A percentile compares a stretch with the other conserved stretches of the same genome.
These are phyloP conservation scores for Rhodosporidiobolus sp. DNA, from an alignment of 768 basidiomycete species.

Conservation along the genomic window DNA sequence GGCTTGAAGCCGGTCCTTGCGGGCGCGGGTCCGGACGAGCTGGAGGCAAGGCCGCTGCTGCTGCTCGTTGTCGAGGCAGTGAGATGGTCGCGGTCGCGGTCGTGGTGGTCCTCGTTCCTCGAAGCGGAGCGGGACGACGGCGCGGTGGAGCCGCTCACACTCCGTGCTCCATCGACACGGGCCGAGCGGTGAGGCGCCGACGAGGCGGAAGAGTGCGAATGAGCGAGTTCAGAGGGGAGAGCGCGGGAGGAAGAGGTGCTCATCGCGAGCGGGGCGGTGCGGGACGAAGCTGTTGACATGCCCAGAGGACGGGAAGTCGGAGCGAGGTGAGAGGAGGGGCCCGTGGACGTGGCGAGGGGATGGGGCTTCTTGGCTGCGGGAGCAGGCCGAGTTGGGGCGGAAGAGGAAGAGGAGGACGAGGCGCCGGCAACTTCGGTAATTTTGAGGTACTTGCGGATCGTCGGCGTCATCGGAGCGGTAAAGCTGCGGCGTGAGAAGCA, in stretches of 20 bases:
- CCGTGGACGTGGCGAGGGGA: slow-evolving; percentile 11
- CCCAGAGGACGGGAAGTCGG: too few species aligned
- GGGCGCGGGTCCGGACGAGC: background rate
- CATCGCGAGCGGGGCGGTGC: background rate
- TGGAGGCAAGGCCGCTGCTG: background rate
- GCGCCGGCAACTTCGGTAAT: slow-evolving; percentile 40
- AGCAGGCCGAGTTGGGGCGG: background rate
- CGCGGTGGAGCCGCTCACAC: slow-evolving; percentile 1
- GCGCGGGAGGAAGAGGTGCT: background rate
- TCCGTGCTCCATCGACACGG: background rate
- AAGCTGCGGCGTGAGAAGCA: slow-evolving; percentile 43
- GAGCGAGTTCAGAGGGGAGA: background rate
- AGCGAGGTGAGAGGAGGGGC: background rate
- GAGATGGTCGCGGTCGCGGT: slow-evolving; percentile 3
- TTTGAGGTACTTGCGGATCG: slow-evolving; percentile 50
- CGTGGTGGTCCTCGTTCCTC: slow-evolving; percentile 5
- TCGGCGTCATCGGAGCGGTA: slow-evolving; percentile 51
- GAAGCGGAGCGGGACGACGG: slow-evolving; percentile 17
- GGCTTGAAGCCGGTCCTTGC: slow-evolving; percentile 20
- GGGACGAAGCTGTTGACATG: background rate
- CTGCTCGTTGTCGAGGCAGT: slow-evolving; percentile 3
- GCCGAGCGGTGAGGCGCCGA: slow-evolving; percentile 2
- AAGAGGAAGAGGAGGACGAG: slow-evolving; percentile 21
- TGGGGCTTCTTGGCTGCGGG: slow-evolving; percentile 22
- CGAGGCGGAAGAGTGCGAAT: background rate